Base-by-base conservation (phyloP, 345 rosid species). In the Clarkia xantiana region DNA sequence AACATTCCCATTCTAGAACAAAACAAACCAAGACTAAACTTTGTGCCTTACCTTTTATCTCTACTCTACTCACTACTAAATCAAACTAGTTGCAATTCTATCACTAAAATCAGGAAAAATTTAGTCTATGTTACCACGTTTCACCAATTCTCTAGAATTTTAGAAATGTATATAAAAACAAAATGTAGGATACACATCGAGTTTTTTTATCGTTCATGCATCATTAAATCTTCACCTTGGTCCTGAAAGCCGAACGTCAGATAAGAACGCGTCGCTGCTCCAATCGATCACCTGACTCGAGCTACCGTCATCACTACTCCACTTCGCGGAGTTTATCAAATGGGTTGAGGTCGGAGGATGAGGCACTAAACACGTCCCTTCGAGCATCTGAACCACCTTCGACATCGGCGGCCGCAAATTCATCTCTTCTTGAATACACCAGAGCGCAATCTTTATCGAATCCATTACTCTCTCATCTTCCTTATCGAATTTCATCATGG, bases 331-430 rank as follows among this genome's bases (percentile, higher is more conserved):
- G 55, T 59, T 48, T 18, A 58, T 45, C 8, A 59, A 47, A 25
- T 57, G 70, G 17, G 63, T 46, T 15, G 72, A 53, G 23, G 45
- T 29, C 9, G 70, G 72, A 4, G 74, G 74, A 18, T 62, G 49
- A 42, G 80, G 76, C 36, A 63, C 75, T 3, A 11, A 50, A 15
- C 69, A 69, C 3, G 67, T 43, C 40, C 84, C 76, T 58, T 74
- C 76, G 9, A 77, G 84, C 80, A 77, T 74, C 62, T 71, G 84
- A 14, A 74, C 78, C 16, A 77, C 83, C 58, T 53, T 71, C n/a
- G 67, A 62, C 83, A 77, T 77, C 0, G 76, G 56, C 3, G 84
- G 84, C 49, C 84, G 67, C 42, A 58, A 17, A 15, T 53, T 63
- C 75, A 72, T 74, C 18, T 74, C 76, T 15, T 67, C 77, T 61